These are phyloP conservation scores for Teratosphaeria destructans DNA, from an alignment of 2,329 filamentous ascomycete species.

Conservation along the genomic window DNA sequence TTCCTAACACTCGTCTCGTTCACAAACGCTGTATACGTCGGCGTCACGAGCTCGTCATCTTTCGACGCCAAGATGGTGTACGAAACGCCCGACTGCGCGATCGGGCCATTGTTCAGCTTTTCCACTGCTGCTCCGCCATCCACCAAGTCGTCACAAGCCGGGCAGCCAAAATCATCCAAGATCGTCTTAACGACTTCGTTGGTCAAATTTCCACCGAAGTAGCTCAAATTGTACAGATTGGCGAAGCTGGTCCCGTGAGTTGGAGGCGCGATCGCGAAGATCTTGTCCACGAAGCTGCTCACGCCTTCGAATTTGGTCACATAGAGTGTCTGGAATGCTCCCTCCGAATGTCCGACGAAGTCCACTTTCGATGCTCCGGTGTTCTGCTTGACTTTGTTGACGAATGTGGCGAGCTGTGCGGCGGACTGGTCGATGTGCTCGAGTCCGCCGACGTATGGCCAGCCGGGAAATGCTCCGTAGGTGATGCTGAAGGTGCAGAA, in stretches of 20 bases:
- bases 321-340: constrained; percentile 15
- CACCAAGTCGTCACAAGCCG: constrained; percentile 12
- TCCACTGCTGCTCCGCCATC: constrained; percentile 8
- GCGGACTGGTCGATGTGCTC: constrained; percentile 10
- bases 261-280: constrained; percentile 16
- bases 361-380: constrained; percentile 12
- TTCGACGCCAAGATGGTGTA: constrained; percentile 13
- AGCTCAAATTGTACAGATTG: constrained; percentile 10
- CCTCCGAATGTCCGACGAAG: constrained; percentile 16
- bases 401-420: constrained; percentile 12
- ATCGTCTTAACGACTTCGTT: constrained; percentile 5
- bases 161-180: constrained; percentile 10
- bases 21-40: constrained; percentile 12
- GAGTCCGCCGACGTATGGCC: constrained; percentile 14
- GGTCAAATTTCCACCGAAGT: constrained; percentile 12
- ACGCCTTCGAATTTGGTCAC: constrained; percentile 12
- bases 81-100: constrained; percentile 11
- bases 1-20: constrained; percentile 14
- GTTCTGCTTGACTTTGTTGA: constrained; percentile 9
- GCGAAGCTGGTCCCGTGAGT: constrained; percentile 15
- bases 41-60: constrained; percentile 17
- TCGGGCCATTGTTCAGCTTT: constrained; percentile 9
- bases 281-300: constrained; percentile 8
- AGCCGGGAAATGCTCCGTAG: constrained; percentile 12
- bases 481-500: constrained; percentile 18